Evolutionary conservation across 139 green algal species (phyloP), one percentile per base, ranked within the genome.

Genomic region (Pleodorina starrii): DNA sequence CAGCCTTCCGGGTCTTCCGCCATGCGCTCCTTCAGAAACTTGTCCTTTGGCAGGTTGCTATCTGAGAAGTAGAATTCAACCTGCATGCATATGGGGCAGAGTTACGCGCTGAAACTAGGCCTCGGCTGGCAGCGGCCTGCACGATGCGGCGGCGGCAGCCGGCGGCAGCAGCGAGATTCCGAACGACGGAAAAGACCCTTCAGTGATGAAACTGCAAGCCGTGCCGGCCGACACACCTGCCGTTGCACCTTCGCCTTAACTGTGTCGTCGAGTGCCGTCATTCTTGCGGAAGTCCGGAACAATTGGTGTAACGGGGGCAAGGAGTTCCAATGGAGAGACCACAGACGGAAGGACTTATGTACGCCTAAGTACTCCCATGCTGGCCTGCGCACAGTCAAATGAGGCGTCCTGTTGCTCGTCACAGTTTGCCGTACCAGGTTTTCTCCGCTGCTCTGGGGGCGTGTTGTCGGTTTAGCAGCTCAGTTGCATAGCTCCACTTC

Each of bases 31-130:
- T 90, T 90, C 84, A 99, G 72, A 87, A 98, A 99, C 68, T 91
- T 92, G 87, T 99, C 97, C 51, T 96, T 95, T 4, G 96, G 95
- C 36, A 98, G 89, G 92, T 99, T 99, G 94, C 91, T 96, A 87
- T 98, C 96, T 48, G 92, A 95, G 91, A 99, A 98, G 86, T 99
- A 99, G 71, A 98, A 99, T 90, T 99, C 97, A 0, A 99, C 87
- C 96, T 99, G 93, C 50, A 46, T n/a, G 5, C 54, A 66, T 12
- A 12, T 66, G 7, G 21, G 54, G 21, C 54, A 66, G 5, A n/a
- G 54, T 66, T 66, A 27, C 54, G 5, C 3, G 25, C 25, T 27
- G 29, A 4, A 32, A 25, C 54, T 7, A 32, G 25, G 54, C 54
- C 7, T 66, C 29, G 54, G 25, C 17, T 27, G 17, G 16, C 17